These are phyloP conservation scores for Trichosporon faecale DNA, from an alignment of 1,284 basidiomycete genomes.

Conservation along the genomic window DNA sequence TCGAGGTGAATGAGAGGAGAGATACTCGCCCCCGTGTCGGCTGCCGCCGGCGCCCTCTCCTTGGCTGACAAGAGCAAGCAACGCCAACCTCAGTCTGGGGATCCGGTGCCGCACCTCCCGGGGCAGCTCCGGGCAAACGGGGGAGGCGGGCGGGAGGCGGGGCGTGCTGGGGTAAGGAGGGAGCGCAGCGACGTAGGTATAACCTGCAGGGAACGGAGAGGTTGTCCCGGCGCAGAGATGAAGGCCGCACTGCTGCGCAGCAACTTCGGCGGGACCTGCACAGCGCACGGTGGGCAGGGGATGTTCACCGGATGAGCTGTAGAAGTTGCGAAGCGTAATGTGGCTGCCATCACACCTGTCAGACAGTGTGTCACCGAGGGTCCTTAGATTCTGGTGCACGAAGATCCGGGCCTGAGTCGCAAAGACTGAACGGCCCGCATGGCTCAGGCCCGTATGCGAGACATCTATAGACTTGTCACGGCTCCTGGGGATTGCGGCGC, in stretches of 20 bases:
- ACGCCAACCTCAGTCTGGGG: background rate
- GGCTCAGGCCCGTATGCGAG: conserved; percentile 1
- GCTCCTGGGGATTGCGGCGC: background rate
- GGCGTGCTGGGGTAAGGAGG: background rate
- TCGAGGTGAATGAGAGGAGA: background rate
- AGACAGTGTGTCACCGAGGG: background rate
- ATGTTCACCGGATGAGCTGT: background rate
- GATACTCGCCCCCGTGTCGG: background rate
- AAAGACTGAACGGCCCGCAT: background rate
- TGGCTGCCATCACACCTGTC: background rate
- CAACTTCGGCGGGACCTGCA: background rate
- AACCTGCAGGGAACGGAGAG: background rate
- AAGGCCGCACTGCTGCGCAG: too few relatives aligned
- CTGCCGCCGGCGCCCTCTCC: background rate
- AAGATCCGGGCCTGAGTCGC: background rate
- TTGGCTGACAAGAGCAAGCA: background rate
- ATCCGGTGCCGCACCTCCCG: background rate
- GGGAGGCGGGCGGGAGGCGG: background rate
- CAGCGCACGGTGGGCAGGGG: background rate
- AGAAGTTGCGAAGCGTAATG: background rate
- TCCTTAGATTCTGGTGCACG: background rate
- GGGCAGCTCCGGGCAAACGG: background rate
- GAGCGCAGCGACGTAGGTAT: background rate
- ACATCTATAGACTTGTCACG: background rate
- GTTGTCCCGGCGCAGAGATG: too few relatives aligned